Evolutionary conservation across 192 early-diverging fungal species (phyloP), one percentile per base, ranked within the genome.

Genomic region (Mortierella claussenii): DNA sequence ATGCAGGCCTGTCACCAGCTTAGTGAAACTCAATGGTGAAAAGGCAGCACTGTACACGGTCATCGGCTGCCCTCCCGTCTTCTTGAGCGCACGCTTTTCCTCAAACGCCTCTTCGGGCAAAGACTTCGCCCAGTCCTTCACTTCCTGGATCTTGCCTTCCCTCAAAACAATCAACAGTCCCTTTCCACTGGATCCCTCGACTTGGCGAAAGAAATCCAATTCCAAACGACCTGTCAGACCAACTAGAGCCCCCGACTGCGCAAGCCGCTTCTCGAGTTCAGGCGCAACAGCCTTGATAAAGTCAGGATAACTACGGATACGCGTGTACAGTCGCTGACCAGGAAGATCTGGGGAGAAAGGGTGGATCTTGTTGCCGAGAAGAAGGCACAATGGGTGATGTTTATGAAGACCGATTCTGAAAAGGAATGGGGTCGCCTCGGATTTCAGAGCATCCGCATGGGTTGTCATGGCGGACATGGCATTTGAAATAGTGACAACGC

Each of bases 211-310:
- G 37, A 64, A 73, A 33, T 73, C 55, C 0, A 63, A 15, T 4
- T 31, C 60, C 26, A 73, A 30, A 13, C 46, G 21, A 10, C 55
- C 62, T 0, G 55, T 45, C 12, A 50, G 12, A 1, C 62, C 62
- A 5, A 49, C 49, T 1, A 60, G 43, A 1, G 53, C 60, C n/a
- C n/a, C n/a, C 6, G 43, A 32, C 5, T 64, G 50, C 23, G 70
- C 61, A 15, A 75, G 50, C 12, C 70, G 70, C 9, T 24, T 23
- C 49, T 75, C 70, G 15, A 75, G 62, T 33, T 65, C 64, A 4
- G 73, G 53, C 0, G 43, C 30, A 4, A 76, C 59, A 0, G 31
- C 21, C 4, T 40, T 47, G 34, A 76, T 40, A 34, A 76, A 76
- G 20, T 15, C 13, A 15, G 73, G 53, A 17, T 76, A 76, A 31